phyloP scores from a whole-genome alignment of 1,284 basidiomycete genomes.

The Dichomitus squalens region DNA sequence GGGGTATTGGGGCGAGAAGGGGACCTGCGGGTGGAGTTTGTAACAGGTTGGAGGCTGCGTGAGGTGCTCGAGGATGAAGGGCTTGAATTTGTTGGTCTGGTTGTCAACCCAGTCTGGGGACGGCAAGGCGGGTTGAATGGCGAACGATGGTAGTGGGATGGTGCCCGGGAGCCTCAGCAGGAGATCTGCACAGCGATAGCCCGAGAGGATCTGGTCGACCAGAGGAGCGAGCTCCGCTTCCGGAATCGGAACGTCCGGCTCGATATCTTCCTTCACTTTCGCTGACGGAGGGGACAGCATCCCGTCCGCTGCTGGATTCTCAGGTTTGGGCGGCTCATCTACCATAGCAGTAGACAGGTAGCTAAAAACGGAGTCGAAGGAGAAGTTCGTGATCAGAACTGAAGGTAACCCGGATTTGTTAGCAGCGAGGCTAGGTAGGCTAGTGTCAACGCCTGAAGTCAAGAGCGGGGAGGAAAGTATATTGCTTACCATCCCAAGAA shows the following conservation, averaged over 20 bases:
- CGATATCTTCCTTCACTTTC: conserved; percentile 12
- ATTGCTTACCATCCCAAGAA: conserved; percentile 73
- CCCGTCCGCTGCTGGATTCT: conserved; percentile 3
- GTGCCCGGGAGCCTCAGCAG: conserved; percentile 70
- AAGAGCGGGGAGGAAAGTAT: not conserved
- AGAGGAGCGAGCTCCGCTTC: conserved; percentile 53
- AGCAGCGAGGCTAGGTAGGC: conserved; percentile 62
- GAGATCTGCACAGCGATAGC: conserved; percentile 74
- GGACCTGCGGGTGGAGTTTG: conserved; percentile 40
- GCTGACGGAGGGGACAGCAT: conserved; percentile 5
- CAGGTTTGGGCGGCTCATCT: conserved; percentile 14
- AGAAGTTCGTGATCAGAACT: conserved; percentile 77
- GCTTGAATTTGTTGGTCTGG: conserved; percentile 44
- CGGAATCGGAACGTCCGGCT: conserved; percentile 57
- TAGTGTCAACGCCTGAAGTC: not conserved
- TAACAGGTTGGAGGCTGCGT: conserved; percentile 30
- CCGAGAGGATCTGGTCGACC: conserved; percentile 59
- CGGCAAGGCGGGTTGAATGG: conserved; percentile 52
- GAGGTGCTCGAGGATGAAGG: conserved; percentile 47
- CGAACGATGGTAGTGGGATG: conserved; percentile 77
- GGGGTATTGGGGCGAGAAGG: conserved; percentile 36
- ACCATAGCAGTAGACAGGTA: conserved; percentile 47
- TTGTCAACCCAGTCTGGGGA: conserved; percentile 65
- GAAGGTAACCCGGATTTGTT: conserved; percentile 64
- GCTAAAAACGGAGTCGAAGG: conserved; percentile 81